Percentiles rank a stretch among this genome's conserved stretches.
phyloP scores from a whole-genome alignment of 192 early-diverging fungal genomes.

The Glomus cerebriforme region DNA sequence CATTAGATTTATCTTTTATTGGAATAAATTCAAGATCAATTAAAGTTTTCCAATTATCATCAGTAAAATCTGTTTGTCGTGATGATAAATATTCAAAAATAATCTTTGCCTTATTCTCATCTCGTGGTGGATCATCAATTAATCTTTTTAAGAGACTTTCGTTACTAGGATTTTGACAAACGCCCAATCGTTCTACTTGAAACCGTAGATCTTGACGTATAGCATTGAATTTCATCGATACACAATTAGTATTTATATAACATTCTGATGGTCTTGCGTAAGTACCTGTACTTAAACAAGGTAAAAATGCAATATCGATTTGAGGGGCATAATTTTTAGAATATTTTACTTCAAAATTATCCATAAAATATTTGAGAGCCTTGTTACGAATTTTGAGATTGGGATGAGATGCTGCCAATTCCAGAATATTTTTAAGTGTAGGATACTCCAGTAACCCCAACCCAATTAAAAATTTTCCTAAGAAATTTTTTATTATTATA shows the following conservation, averaged over 20 bases:
- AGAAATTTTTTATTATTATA: neutral
- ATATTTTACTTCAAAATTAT: constrained; percentile 66
- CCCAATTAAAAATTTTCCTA: constrained; percentile 48
- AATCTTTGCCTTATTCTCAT: constrained; percentile 45
- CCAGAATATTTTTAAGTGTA: constrained; percentile 42
- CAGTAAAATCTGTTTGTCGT: constrained; percentile 59
- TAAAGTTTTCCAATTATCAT: constrained; percentile 56
- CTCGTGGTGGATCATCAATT: constrained; percentile 28
- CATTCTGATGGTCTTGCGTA: constrained; percentile 64
- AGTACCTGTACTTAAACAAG: constrained; percentile 40
- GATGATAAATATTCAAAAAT: constrained; percentile 72
- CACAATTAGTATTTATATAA: constrained; percentile 59
- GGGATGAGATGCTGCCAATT: constrained; percentile 39
- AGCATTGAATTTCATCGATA: constrained; percentile 68
- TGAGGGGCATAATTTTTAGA: constrained; percentile 44
- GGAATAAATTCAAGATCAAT: constrained; percentile 65
- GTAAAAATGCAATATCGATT: constrained; percentile 64
- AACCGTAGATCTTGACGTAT: constrained; percentile 54
- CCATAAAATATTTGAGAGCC: constrained; percentile 71
- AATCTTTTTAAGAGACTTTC: constrained; percentile 43
- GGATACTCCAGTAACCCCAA: constrained; percentile 54
- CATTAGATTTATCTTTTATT: constrained; percentile 19
- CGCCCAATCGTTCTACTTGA: constrained; percentile 65
- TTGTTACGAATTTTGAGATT: constrained; percentile 43
- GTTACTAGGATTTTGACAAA: constrained; percentile 60